These are phyloP conservation scores for Corymbia maculata DNA, from an alignment of 345 rosid species.

Conservation along the genomic window DNA sequence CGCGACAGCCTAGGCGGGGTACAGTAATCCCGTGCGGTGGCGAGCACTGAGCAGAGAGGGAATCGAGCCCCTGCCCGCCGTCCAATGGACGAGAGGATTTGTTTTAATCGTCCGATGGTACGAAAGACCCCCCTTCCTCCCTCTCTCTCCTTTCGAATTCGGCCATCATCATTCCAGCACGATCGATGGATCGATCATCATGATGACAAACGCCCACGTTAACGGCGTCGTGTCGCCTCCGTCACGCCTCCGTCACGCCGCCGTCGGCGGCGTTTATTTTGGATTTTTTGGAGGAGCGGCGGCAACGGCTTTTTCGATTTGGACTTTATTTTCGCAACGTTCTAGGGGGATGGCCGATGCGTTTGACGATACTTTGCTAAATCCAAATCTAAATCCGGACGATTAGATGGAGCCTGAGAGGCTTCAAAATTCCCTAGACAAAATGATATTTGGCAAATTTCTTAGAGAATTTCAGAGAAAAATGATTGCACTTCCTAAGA, in stretches of 20 bases:
- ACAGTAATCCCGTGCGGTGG: background rate
- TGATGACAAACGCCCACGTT: background rate
- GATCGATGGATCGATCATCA: background rate
- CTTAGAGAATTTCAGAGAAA: too few species aligned
- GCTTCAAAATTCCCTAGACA: too few species aligned
- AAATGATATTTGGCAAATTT: too few species aligned
- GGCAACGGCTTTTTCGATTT: too few species aligned
- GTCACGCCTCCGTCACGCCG: background rate
- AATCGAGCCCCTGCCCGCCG: background rate
- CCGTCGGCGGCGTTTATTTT: background rate
- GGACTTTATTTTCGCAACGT: too few species aligned
- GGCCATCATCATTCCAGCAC: background rate
- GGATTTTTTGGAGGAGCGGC: too few species aligned
- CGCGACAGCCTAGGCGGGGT: background rate
- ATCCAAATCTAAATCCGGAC: too few species aligned
- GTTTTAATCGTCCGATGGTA: background rate
- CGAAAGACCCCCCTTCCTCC: background rate
- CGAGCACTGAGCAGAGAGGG: background rate
- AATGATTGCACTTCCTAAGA: too few species aligned
- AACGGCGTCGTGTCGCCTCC: background rate
- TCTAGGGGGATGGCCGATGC: too few species aligned
- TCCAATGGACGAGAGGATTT: background rate
- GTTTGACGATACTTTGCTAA: too few species aligned
- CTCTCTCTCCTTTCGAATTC: background rate
- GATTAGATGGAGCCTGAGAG: too few species aligned